Conservation (phyloP, 1,139 yeast species). For the Petasospora rhodanensis region DNA sequence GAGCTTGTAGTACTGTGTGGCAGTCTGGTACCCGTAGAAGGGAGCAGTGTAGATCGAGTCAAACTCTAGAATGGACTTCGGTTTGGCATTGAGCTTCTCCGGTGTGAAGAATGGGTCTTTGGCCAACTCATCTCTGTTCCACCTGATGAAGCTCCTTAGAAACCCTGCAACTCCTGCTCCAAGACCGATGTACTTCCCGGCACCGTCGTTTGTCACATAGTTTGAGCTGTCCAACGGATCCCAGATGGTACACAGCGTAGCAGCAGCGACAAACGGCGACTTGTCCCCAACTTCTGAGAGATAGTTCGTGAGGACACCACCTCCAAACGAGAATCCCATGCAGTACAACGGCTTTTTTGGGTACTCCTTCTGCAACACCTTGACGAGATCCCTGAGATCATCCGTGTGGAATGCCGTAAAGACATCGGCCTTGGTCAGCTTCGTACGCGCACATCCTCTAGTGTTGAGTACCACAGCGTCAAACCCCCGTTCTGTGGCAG, state of each 20-base stretch:
- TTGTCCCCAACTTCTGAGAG: too few species aligned
- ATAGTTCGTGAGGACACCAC: too few species aligned
- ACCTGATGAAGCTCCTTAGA: constrained; percentile 55
- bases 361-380: too few species aligned
- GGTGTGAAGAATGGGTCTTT: constrained; percentile 31
- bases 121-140: constrained; percentile 52
- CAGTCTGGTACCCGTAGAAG: constrained; percentile 65
- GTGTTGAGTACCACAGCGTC: too few species aligned
- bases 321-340: too few species aligned
- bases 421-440: too few species aligned
- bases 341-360: too few species aligned
- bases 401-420: too few species aligned
- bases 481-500: too few species aligned
- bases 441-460: too few species aligned
- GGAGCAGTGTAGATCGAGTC: constrained; percentile 72
- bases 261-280: constrained; percentile 65
- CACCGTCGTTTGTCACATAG: constrained; percentile 45
- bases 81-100: constrained; percentile 33
- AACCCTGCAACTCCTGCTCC: constrained; percentile 66
- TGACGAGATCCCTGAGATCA: too few species aligned
- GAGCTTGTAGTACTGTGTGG: constrained; percentile 65
- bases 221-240: constrained; percentile 60
- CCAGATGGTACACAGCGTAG: constrained; percentile 78
- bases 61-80: constrained; percentile 47
- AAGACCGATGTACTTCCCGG: constrained; percentile 61